Base-by-base conservation (phyloP, 192 early-diverging fungal species). In the Coemansia sp. region DNA sequence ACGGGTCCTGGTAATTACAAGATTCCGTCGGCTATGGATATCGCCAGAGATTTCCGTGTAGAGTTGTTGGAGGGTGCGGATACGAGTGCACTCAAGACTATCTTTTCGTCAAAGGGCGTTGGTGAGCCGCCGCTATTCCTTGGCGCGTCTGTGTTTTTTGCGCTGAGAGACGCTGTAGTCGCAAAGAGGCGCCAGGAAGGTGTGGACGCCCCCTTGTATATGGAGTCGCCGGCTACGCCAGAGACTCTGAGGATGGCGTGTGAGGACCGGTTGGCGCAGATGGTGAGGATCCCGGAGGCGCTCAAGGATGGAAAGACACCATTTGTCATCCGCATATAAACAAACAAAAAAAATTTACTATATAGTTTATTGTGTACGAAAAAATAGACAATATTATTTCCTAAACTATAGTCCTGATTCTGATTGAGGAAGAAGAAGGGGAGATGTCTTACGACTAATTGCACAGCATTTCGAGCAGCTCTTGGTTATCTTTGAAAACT, bases 61-160 rank as follows among this genome's bases (percentile, higher is more conserved):
- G 74, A 74, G 6, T 82, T 94, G 43, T 73, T 89, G 39, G 85
- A 87, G 72, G 79, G 79, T 40, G 76, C 81, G 0, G 66, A 71
- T 6, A 86, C 88, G 60, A 74, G 75, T 1, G 64, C 73, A 46
- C 77, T 92, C 27, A 88, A 89, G 66, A 93, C 92, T 20, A 87
- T 96, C 41, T 89, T 89, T 65, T 89, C 89, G 43, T 88, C 86
- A 42, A 94, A 94, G 86, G 94, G 92, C 46, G 90, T 94, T 37
- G 94, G 93, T 10, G 94, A 94, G 67, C 94, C 93, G 22, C 94
- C 94, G 29, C 71, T 96, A 62, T 96, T 94, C 79, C 68, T 96
- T 29, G 94, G 93, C 7, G 67, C 87, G 0, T 86, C 88, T 1
- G 91, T 92, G 3, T 89, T 90, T 47, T 94, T 88, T 75, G 93